A percentile compares a stretch with the other conserved stretches of the same genome.
Conservation (phyloP, 2,329 filamentous ascomycete genomes). For the Metarhizium humberi region DNA sequence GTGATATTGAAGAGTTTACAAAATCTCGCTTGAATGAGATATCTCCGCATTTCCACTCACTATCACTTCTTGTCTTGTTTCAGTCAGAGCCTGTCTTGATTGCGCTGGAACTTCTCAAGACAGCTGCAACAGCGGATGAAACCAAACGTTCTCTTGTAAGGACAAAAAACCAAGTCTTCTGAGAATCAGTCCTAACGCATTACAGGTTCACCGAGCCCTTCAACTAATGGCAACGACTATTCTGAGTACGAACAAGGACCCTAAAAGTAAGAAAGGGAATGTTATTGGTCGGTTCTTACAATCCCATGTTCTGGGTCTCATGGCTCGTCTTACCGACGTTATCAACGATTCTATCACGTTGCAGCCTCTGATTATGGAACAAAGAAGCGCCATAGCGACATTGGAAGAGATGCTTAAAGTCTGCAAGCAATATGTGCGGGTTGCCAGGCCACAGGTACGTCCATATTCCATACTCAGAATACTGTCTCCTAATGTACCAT, state of each 20-base stretch:
- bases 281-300: conserved; percentile 69
- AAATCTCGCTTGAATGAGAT: conserved; percentile 60
- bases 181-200: conserved; percentile 14
- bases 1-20: conserved; percentile 53
- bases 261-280: conserved; percentile 41
- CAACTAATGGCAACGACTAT: conserved; percentile 34
- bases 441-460: conserved; percentile 72
- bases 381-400: conserved; percentile 67
- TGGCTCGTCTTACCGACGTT: conserved; percentile 68
- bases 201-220: conserved; percentile 38
- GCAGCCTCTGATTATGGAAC: conserved; percentile 53
- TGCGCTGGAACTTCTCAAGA: conserved; percentile 73
- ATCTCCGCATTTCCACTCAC: conserved; percentile 59
- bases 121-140: conserved; percentile 59
- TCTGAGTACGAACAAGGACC: conserved; percentile 28
- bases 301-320: conserved; percentile 75
- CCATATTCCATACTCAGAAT: neutral
- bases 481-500: conserved; percentile 1
- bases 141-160: conserved; percentile 49
- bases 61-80: conserved; percentile 59
- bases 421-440: conserved; percentile 62
- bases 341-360: conserved; percentile 58
- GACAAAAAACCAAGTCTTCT: neutral
- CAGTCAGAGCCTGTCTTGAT: conserved; percentile 66
- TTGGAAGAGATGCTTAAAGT: conserved; percentile 82